These are phyloP conservation scores for Berberis vulgaris DNA, from an alignment of 164 flowering plant species.

Conservation along the genomic window DNA sequence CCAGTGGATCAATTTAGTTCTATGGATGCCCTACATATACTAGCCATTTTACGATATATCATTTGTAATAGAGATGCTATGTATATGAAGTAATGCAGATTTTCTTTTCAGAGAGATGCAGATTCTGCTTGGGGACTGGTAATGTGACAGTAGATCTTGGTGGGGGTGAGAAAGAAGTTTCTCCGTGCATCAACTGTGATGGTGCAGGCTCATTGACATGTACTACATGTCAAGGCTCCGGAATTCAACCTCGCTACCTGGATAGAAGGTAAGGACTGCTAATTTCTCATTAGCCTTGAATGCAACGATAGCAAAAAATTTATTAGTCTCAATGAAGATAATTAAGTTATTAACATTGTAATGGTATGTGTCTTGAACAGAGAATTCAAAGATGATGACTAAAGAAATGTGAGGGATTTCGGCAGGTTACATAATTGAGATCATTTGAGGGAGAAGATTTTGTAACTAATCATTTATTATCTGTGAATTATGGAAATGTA, in stretches of 20 bases:
- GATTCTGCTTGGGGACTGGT: slow-evolving; percentile 86
- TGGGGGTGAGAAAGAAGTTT: slow-evolving; percentile 73
- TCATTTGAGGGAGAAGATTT: neutral
- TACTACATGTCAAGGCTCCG: slow-evolving; percentile 95
- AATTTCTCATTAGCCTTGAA: too few species aligned
- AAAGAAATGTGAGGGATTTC: neutral
- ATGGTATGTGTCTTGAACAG: slow-evolving; percentile 24
- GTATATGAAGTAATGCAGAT: neutral
- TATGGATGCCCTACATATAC: too few species aligned
- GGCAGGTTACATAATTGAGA: neutral
- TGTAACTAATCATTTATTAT: slow-evolving; percentile 4
- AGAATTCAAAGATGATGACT: slow-evolving; percentile 67
- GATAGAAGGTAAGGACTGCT: slow-evolving; percentile 66
- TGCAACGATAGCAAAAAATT: too few species aligned
- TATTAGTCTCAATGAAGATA: too few species aligned
- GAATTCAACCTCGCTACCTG: slow-evolving; percentile 96
- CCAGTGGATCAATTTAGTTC: too few species aligned
- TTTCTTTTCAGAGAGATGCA: slow-evolving; percentile 59
- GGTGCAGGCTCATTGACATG: slow-evolving; percentile 83
- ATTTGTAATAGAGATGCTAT: too few species aligned
- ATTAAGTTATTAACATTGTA: neutral
- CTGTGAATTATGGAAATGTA: too few species aligned
- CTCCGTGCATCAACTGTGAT: slow-evolving; percentile 84
- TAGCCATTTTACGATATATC: too few species aligned
- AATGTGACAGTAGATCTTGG: slow-evolving; percentile 69